These are phyloP conservation scores for Acer negundo DNA, from an alignment of 345 rosid species.

Conservation along the genomic window DNA sequence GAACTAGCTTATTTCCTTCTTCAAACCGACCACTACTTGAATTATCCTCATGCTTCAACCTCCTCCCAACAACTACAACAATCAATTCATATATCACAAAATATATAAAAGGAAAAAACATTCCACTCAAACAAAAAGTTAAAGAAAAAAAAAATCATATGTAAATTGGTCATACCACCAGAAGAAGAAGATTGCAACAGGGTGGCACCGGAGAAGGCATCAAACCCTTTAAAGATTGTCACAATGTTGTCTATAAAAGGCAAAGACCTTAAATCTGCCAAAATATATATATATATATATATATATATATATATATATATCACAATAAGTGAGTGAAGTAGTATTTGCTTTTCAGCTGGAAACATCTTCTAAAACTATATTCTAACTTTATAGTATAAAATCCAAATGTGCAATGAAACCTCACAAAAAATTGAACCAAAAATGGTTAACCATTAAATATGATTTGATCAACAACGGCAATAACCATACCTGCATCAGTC, in stretches of 20 bases:
- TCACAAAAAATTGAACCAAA: background rate
- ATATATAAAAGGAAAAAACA: background rate
- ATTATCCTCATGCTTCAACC: constrained; percentile 21
- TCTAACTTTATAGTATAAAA: background rate
- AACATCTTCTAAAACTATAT: background rate
- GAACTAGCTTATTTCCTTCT: constrained; percentile 1
- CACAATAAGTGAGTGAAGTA: background rate
- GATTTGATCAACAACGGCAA: background rate
- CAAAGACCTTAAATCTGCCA: constrained; percentile 57
- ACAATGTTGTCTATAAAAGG: constrained; percentile 60
- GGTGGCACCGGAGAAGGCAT: constrained; percentile 47
- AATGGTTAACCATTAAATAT: background rate
- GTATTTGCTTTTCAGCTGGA: too few relatives aligned
- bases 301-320: too few relatives aligned
- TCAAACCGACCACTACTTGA: constrained; percentile 14
- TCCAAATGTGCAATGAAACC: background rate
- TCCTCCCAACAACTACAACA: constrained; percentile 20
- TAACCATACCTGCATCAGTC: constrained; percentile 37
- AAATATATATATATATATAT: too few relatives aligned
- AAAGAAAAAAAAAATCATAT: background rate
- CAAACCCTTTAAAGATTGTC: constrained; percentile 62
- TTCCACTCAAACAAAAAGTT: background rate
- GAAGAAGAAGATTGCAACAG: constrained; percentile 28
- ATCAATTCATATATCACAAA: background rate
- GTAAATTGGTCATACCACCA: constrained; percentile 35